Percentiles rank a stretch among this genome's conserved stretches.
Conservation (phyloP, 176 grass and related monocot genomes). For the Thalia dealbata region DNA sequence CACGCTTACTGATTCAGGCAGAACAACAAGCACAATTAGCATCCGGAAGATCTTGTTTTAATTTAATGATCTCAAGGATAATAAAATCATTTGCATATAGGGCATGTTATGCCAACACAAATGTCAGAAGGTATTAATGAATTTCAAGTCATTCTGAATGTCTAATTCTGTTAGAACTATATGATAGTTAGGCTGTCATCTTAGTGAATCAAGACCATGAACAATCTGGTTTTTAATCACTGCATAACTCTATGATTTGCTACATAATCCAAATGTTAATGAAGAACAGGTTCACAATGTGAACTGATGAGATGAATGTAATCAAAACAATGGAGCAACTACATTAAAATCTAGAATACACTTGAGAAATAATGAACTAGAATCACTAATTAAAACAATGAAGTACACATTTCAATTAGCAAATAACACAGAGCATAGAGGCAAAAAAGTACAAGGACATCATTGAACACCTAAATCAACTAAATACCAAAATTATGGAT, state of each 20-base stretch:
- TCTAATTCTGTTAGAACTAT: not conserved
- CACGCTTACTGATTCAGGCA: no score
- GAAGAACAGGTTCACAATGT: not conserved
- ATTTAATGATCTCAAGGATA: no score
- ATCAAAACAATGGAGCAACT: not conserved
- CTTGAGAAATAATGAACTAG: not conserved
- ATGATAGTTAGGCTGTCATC: not conserved
- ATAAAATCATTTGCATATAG: no score
- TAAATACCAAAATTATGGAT: not conserved
- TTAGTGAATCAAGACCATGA: not conserved
- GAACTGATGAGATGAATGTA: not conserved
- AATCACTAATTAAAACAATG: not conserved
- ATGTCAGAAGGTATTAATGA: not conserved
- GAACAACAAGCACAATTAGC: no score
- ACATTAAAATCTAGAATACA: not conserved
- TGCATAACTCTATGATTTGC: not conserved
- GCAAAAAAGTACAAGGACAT: not conserved
- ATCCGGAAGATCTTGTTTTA: no score
- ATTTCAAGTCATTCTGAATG: not conserved
- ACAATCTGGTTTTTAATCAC: not conserved
- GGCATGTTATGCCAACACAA: not conserved
- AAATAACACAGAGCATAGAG: conserved; percentile 1
- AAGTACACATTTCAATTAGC: no score
- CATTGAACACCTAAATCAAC: not conserved
- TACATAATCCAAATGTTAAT: not conserved